These are phyloP conservation scores for Phalaenopsis equestris DNA, from an alignment of 106 monocot genomes.

Conservation along the genomic window DNA sequence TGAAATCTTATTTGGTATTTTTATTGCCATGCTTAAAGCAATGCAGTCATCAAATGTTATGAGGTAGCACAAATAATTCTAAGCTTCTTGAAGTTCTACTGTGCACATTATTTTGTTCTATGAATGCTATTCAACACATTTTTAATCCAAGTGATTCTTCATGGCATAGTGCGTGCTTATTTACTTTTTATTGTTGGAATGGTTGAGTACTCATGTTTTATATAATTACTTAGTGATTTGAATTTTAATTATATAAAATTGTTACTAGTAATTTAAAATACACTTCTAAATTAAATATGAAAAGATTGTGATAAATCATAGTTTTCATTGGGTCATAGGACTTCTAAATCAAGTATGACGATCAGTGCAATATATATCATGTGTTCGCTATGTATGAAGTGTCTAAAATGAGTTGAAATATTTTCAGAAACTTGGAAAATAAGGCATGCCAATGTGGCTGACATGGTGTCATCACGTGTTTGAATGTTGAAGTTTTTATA, in stretches of 20 bases:
- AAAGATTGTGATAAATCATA: too few species aligned
- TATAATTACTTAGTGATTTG: too few species aligned
- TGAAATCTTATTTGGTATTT: slow-evolving; percentile 38
- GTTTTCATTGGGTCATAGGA: too few species aligned
- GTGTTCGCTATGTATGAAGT: too few species aligned
- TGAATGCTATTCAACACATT: background rate
- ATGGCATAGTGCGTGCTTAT: slow-evolving; percentile 1
- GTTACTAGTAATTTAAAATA: background rate
- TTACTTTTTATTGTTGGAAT: background rate
- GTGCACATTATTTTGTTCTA: background rate
- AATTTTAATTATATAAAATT: background rate
- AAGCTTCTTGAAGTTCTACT: background rate
- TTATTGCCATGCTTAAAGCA: slow-evolving; percentile 26
- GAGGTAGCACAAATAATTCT: slow-evolving; percentile 23
- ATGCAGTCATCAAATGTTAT: slow-evolving; percentile 5
- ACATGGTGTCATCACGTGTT: too few species aligned
- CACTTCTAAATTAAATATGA: too few species aligned
- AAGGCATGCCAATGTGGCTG: too few species aligned
- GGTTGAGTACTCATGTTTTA: background rate
- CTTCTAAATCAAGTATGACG: too few species aligned
- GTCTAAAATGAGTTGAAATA: too few species aligned
- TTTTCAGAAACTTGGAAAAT: too few species aligned
- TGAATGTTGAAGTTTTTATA: too few species aligned
- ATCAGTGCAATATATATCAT: too few species aligned
- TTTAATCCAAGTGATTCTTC: background rate